A percentile compares a stretch with the other conserved stretches of the same genome.
Evolutionary conservation across 148 eudicot genomes (phyloP).

Genomic region (Fagopyrum tataricum): DNA sequence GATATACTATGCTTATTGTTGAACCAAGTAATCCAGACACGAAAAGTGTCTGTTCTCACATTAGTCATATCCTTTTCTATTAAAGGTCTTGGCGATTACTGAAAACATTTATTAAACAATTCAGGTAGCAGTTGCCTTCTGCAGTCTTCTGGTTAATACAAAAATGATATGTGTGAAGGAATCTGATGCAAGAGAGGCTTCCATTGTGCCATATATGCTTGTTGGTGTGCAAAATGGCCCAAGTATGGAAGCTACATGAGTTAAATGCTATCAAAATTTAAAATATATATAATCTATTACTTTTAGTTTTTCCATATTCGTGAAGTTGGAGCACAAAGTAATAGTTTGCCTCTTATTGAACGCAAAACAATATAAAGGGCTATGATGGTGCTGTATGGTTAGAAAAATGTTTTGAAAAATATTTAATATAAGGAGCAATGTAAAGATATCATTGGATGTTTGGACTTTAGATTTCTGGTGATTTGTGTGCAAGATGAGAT

Average conservation of each 20-base stretch:
- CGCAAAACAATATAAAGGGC: too few relatives aligned
- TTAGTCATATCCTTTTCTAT: not conserved
- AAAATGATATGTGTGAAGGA: not conserved
- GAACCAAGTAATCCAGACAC: not conserved
- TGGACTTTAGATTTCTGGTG: too few relatives aligned
- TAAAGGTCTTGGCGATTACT: not conserved
- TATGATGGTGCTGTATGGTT: not conserved
- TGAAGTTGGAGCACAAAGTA: too few relatives aligned
- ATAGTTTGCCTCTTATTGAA: too few relatives aligned
- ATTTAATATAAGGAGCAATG: too few relatives aligned
- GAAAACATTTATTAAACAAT: not conserved
- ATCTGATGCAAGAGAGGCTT: not conserved
- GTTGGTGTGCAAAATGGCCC: not conserved
- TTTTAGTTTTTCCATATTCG: too few relatives aligned
- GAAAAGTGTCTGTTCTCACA: not conserved
- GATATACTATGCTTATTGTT: not conserved
- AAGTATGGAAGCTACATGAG: too few relatives aligned
- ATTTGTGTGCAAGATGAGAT: not conserved
- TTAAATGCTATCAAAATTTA: too few relatives aligned
- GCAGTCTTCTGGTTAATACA: not conserved
- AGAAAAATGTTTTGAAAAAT: too few relatives aligned
- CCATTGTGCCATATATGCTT: not conserved
- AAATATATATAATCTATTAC: too few relatives aligned
- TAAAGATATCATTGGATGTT: too few relatives aligned
- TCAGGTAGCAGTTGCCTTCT: not conserved